phyloP scores from a whole-genome alignment of 2,329 filamentous ascomycete genomes.

The Cyclaneusma minus region DNA sequence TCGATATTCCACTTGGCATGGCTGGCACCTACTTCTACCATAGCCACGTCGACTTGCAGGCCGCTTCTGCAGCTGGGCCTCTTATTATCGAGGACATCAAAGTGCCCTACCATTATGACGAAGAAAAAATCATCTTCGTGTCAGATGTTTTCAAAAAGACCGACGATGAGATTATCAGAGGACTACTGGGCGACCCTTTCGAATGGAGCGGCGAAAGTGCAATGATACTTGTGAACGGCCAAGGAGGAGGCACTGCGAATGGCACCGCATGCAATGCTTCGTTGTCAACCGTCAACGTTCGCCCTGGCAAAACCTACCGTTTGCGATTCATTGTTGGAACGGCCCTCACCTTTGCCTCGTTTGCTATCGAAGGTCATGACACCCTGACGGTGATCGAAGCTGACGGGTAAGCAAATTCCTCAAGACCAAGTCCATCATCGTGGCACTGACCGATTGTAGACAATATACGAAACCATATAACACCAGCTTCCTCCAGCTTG shows the following conservation, averaged over 20 bases:
- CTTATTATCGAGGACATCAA: conserved; percentile 27
- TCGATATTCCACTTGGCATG: conserved; percentile 25
- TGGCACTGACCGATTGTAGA: conserved; percentile 12
- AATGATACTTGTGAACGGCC: conserved; percentile 40
- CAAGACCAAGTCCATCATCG: conserved; percentile 8
- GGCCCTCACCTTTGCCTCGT: conserved; percentile 34
- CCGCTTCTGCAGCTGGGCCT: conserved; percentile 28
- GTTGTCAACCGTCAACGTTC: conserved; percentile 37
- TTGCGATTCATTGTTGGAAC: conserved; percentile 42
- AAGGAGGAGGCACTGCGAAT: conserved; percentile 26
- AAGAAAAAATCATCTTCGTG: conserved; percentile 38
- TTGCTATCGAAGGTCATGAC: conserved; percentile 40
- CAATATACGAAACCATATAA: conserved; percentile 23
- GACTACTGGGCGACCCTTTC: conserved; percentile 32
- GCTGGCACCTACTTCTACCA: conserved; percentile 42
- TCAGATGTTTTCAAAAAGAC: conserved; percentile 40
- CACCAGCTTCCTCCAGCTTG: conserved; percentile 28
- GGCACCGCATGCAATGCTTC: conserved; percentile 20
- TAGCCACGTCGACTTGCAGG: conserved; percentile 36
- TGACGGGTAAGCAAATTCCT: conserved; percentile 28
- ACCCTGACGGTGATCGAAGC: conserved; percentile 43
- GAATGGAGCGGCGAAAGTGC: conserved; percentile 42
- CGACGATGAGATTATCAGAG: conserved; percentile 33
- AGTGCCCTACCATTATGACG: conserved; percentile 44
- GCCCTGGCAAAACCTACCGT: conserved; percentile 44